Percentiles rank a stretch among this genome's conserved stretches.
Evolutionary conservation across 2,329 filamentous ascomycete genomes (phyloP).

Genomic region (Penicillium sp.): DNA sequence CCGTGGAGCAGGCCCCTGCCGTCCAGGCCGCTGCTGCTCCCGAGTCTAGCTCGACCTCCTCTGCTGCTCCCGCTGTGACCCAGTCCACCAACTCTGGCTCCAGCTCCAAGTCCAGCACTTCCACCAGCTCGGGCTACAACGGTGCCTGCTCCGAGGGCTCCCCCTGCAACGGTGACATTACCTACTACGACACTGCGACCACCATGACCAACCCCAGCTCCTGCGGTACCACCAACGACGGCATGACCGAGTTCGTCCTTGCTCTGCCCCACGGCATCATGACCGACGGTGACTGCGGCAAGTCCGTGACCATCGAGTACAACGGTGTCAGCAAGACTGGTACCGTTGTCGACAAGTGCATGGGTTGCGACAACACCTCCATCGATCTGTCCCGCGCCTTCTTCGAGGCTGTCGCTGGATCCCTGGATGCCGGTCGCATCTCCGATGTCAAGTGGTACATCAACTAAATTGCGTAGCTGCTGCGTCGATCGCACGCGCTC

Average conservation of each 20-base stretch:
- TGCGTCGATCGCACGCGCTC: conserved; percentile 16
- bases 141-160: conserved; percentile 22
- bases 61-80: conserved; percentile 4
- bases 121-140: conserved; percentile 14
- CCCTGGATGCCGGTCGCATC: conserved; percentile 36
- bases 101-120: conserved; percentile 10
- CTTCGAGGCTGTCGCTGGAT: conserved; percentile 46
- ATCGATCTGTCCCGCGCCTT: conserved; percentile 58
- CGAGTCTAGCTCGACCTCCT: conserved; percentile 2
- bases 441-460: conserved; percentile 39
- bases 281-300: conserved; percentile 65
- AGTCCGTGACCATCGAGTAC: conserved; percentile 58
- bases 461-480: conserved; percentile 19
- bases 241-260: conserved; percentile 55
- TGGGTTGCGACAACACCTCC: conserved; percentile 52
- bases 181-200: conserved; percentile 65
- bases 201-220: conserved; percentile 45
- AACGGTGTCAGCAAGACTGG: conserved; percentile 55
- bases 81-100: conserved; percentile 10
- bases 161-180: conserved; percentile 57
- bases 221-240: conserved; percentile 60
- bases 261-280: conserved; percentile 63
- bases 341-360: conserved; percentile 68
- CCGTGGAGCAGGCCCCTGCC: background rate
- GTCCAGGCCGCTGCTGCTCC: background rate